A percentile compares a stretch with the other conserved stretches of the same genome.
Conservation (phyloP, 306 rosid genomes). For the Rubus parviflorus region DNA sequence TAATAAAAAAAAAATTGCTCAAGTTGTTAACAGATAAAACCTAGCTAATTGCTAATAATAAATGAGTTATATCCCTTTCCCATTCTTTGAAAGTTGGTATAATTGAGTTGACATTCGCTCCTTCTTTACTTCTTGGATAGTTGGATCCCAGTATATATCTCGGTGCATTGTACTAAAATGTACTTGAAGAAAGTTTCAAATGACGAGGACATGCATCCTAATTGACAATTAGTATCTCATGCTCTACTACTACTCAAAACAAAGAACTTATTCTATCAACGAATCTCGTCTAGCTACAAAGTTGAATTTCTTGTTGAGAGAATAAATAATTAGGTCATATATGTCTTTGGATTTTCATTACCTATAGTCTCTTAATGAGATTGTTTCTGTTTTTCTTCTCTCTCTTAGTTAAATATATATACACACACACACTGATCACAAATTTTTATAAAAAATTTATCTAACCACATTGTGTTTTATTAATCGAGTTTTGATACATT, state of each 20-base stretch:
- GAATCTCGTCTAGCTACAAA: not conserved
- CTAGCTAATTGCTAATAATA: not conserved
- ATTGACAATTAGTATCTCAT: not conserved
- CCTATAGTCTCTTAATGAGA: not conserved
- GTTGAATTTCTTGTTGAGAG: not conserved
- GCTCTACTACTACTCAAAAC: too few relatives aligned
- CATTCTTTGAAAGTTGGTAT: conserved; percentile 3
- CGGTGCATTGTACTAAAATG: not conserved
- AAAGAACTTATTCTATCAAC: not conserved
- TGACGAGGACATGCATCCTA: conserved; percentile 6
- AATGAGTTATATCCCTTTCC: not conserved
- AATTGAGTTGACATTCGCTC: conserved; percentile 10
- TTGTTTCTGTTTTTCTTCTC: not conserved
- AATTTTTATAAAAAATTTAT: not conserved
- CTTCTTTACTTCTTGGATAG: conserved; percentile 5
- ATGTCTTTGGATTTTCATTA: not conserved
- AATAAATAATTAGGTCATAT: not conserved
- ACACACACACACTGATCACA: not conserved
- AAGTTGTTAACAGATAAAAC: not conserved
- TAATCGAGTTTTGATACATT: not conserved
- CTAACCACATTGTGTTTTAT: not conserved
- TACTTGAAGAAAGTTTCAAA: not conserved
- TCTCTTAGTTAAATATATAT: too few relatives aligned
- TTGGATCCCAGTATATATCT: not conserved
- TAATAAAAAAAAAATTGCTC: not conserved